Evolutionary conservation across 768 basidiomycete genomes (phyloP), one percentile per base, ranked within the genome.

Genomic region (Russula sp.): DNA sequence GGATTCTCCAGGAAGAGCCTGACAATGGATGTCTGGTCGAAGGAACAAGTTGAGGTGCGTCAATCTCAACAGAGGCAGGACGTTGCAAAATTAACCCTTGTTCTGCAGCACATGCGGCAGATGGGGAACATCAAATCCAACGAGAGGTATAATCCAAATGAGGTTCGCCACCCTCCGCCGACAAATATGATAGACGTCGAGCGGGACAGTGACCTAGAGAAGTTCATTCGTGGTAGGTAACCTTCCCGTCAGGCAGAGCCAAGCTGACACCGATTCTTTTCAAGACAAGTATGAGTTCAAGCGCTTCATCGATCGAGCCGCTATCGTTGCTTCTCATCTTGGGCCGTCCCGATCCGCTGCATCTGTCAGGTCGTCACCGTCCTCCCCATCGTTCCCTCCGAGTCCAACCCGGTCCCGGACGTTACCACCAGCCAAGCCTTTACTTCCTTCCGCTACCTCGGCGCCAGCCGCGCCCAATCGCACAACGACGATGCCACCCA

Each of bases 191-290:
- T 87, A 43, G 90, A 92, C 55, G 77, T 80, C 1, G 89, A 90
- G 68, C 80, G 93, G 35, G 93, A 96, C 70, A 87, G 88, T 50
- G 94, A 98, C 63, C 81, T 98, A 47, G 95, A 98, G 73, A 85
- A 83, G 69, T 97, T 85, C 75, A 94, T 98, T 63, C 83, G 95
- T 61, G 78, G 90, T 89, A 76, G 73, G 81, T 77, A 73, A 60
- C 49, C 29, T 49, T 18, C 6, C 29, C 20, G 16, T 13, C 51
- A 39, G 32, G 20, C 47, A 59, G 29, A 42, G 10, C 32, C 18
- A 38, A 57, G 16, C 49, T 50, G 34, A 52, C 50, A 25, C 46
- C 2, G 25, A 7, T 58, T 59, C 22, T 11, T 5, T 57, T 34
- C 20, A 32, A 90, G 90, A 82, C 7, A 92, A 92, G 71, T 92